phyloP scores from a whole-genome alignment of 805 yeast genomes.

The Metschnikowia gruessii region DNA sequence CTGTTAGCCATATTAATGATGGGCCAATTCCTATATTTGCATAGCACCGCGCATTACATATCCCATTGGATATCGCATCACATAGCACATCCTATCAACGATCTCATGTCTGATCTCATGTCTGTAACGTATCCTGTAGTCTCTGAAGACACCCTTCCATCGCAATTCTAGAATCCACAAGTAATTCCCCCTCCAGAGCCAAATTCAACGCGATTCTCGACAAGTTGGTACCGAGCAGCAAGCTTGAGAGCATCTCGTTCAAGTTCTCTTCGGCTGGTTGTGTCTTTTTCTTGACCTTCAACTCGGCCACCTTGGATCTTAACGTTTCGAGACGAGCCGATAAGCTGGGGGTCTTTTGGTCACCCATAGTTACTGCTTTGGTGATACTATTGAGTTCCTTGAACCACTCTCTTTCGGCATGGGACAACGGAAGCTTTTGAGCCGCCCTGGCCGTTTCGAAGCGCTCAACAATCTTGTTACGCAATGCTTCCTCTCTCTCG shows the following conservation, averaged over 20 bases:
- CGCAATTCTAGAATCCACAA: slow-evolving; percentile 16
- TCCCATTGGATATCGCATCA: background rate
- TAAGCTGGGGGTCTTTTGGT: slow-evolving; percentile 10
- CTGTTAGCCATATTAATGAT: no score
- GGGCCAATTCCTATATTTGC: no score
- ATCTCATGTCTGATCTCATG: no score
- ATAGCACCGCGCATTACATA: background rate
- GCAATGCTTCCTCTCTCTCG: slow-evolving; percentile 21
- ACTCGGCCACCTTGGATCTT: slow-evolving; percentile 7
- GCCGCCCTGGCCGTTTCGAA: slow-evolving; percentile 23
- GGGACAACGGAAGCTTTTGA: slow-evolving; percentile 31
- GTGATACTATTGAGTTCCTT: slow-evolving; percentile 33
- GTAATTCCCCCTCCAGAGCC: slow-evolving; percentile 21
- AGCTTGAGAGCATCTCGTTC: slow-evolving; percentile 8
- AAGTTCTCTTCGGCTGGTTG: slow-evolving; percentile 5
- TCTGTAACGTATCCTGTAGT: slow-evolving; percentile 4
- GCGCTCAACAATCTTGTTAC: slow-evolving; percentile 23
- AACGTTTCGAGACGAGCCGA: slow-evolving; percentile 10
- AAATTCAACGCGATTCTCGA: slow-evolving; percentile 18
- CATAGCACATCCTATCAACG: background rate
- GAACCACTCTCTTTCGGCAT: slow-evolving; percentile 37
- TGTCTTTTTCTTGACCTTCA: slow-evolving; percentile 1
- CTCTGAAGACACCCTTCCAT: slow-evolving; percentile 15
- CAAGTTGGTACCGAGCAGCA: slow-evolving; percentile 11
- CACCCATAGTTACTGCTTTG: slow-evolving; percentile 9